These are phyloP conservation scores for Plasmodium blacklocki DNA, from an alignment of 169 alveolate genomes.

Conservation along the genomic window DNA sequence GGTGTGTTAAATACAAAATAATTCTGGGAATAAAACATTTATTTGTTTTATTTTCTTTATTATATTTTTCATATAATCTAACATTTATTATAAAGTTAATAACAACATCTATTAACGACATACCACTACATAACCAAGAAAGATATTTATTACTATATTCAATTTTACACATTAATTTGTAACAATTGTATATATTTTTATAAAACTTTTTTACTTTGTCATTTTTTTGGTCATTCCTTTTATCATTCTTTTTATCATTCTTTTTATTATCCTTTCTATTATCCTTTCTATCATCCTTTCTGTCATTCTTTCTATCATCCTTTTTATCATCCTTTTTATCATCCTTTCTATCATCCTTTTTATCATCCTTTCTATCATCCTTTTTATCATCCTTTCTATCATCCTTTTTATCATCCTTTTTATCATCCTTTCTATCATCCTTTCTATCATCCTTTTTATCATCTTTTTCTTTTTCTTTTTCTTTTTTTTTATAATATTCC, in stretches of 20 bases:
- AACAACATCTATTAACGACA: constrained; percentile 68
- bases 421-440: not conserved
- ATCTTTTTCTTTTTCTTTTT: too few relatives aligned
- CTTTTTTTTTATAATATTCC: too few relatives aligned
- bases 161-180: constrained; percentile 42
- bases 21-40: constrained; percentile 39
- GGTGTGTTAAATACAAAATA: constrained; percentile 59
- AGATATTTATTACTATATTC: constrained; percentile 59
- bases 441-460: too few relatives aligned
- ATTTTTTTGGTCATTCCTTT: constrained; percentile 7
- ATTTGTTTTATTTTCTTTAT: constrained; percentile 4
- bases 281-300: not conserved
- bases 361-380: not conserved
- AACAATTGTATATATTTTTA: constrained; percentile 59
- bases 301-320: constrained; percentile 5
- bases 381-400: not conserved
- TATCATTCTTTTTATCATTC: not conserved
- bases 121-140: constrained; percentile 68
- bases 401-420: constrained; percentile 3
- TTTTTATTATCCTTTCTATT: not conserved
- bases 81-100: constrained; percentile 57
- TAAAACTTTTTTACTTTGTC: constrained; percentile 21
- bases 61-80: constrained; percentile 28
- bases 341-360: not conserved
- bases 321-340: not conserved